These are phyloP conservation scores for Punctularia strigosozonata DNA, from an alignment of 768 basidiomycete species.

Conservation along the genomic window DNA sequence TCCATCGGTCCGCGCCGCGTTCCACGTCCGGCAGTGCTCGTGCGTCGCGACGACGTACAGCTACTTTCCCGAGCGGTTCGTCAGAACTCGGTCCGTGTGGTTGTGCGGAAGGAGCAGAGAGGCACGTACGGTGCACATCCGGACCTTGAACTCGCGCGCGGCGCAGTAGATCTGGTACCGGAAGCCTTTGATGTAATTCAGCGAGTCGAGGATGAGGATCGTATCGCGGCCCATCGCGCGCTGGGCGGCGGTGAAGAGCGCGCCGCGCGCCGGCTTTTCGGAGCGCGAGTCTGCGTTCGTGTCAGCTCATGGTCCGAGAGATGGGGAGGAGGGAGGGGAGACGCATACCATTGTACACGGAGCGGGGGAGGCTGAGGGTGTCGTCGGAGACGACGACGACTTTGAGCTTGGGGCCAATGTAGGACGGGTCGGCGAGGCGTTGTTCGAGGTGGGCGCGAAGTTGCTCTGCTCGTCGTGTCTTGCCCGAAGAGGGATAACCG, in stretches of 20 bases:
- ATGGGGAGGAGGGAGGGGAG: background rate
- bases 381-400: constrained; percentile 63
- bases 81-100: background rate
- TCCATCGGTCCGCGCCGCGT: constrained; percentile 36
- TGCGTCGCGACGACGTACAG: constrained; percentile 65
- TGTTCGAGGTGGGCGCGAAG: constrained; percentile 45
- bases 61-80: constrained; percentile 27
- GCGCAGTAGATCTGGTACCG: constrained; percentile 98
- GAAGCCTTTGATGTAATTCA: constrained; percentile 98
- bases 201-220: constrained; percentile 79
- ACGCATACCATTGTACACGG: constrained; percentile 61
- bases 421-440: constrained; percentile 34
- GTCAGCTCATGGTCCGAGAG: background rate
- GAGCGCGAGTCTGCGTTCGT: constrained; percentile 47
- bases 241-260: constrained; percentile 75
- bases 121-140: constrained; percentile 73
- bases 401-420: constrained; percentile 38
- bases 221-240: constrained; percentile 60
- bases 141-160: constrained; percentile 74
- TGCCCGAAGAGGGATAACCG: constrained; percentile 84
- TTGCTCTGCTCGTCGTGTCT: constrained; percentile 60
- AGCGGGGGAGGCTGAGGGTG: constrained; percentile 45
- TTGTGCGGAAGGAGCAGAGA: background rate
- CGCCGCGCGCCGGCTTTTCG: constrained; percentile 83
- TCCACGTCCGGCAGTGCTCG: constrained; percentile 72